Percentiles rank a stretch among this genome's conserved stretches.
These are phyloP conservation scores for Cladosporium austrohemisphaericum DNA, from an alignment of 2,329 filamentous ascomycete genomes.

Conservation along the genomic window DNA sequence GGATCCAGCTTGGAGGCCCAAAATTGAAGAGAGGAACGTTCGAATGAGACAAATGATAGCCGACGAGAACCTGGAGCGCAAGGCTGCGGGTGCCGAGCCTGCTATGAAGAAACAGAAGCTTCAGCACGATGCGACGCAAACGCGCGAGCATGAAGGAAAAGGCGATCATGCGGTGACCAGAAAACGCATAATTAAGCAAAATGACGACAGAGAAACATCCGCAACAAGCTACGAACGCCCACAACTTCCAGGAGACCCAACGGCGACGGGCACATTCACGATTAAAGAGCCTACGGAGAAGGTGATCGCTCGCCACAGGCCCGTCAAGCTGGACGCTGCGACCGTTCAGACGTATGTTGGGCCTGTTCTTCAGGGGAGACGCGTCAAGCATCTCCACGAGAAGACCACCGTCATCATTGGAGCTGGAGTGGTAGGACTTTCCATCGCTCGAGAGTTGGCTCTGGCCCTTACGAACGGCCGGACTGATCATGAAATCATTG, in stretches of 20 bases:
- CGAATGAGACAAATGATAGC: not conserved
- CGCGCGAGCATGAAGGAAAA: not conserved
- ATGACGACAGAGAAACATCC: too few species aligned
- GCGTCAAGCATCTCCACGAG: not conserved
- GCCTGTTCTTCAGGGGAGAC: not conserved
- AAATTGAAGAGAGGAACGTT: slow-evolving; percentile 7
- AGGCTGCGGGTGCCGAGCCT: not conserved
- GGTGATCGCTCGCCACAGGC: not conserved
- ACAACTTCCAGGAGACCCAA: too few species aligned
- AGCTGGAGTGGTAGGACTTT: slow-evolving; percentile 25
- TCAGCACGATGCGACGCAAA: too few species aligned
- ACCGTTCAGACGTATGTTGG: not conserved
- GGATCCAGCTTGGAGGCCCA: slow-evolving; percentile 4
- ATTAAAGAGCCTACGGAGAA: too few species aligned
- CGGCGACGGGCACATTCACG: too few species aligned
- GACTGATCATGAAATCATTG: slow-evolving; percentile 20
- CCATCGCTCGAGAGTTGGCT: slow-evolving; percentile 26
- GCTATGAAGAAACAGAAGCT: not conserved
- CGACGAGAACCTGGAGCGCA: not conserved
- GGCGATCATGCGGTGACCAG: not conserved
- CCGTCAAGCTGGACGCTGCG: not conserved
- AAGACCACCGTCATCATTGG: slow-evolving; percentile 24
- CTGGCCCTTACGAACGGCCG: slow-evolving; percentile 4
- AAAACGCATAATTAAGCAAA: not conserved
- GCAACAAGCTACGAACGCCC: too few species aligned